Base-by-base conservation (phyloP, 192 early-diverging fungal genomes). In the Dissophora ornata region DNA sequence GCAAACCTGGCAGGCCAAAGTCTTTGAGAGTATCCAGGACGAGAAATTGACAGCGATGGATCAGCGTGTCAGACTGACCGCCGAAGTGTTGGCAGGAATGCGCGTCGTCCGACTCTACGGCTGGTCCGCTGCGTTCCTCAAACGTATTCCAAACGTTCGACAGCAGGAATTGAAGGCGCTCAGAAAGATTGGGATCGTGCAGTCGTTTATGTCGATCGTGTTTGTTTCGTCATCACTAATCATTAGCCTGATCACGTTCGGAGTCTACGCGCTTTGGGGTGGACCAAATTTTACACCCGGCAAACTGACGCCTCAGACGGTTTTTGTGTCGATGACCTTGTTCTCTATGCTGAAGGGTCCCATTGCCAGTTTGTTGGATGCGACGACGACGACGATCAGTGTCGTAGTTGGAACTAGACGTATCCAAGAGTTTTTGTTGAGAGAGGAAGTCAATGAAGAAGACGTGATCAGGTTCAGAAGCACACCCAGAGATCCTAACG, bases 41-140 rank as follows among this genome's bases (percentile, higher is more conserved):
- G 41, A 57, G 18, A 65, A 67, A 25, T 33, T 80, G 29, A 32
- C 58, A 15, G 53, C 57, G 5, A 80, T 74, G 79, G 63, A 80
- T 36, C 34, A 67, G 10, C 79, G 79, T 16, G 52, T 80, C 12
- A 55, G 68, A 3, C 16, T 80, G 18, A 50, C 71, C 6, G 73
- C 49, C 40, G 79, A 80, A n/a, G 36, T 58, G 5, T 21, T 80
- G 49, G 45, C 69, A 1, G 60, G 64, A 7, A 67, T 80, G 62
- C 70, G 70, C 32, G 59, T 80, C 32, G 79, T 80, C 33, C 70
- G 70, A 56, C 45, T 80, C 5, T 67, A 80, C 16, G 79, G 69
- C 7, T 80, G 79, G 79, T 66, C 36, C 36, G 36, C 53, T 36
- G 32, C 53, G 10, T 55, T 55, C 21, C 53, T 55, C 9, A 1